Conservation (phyloP, 2,329 filamentous ascomycete species). For the Cercospora citrullina region DNA sequence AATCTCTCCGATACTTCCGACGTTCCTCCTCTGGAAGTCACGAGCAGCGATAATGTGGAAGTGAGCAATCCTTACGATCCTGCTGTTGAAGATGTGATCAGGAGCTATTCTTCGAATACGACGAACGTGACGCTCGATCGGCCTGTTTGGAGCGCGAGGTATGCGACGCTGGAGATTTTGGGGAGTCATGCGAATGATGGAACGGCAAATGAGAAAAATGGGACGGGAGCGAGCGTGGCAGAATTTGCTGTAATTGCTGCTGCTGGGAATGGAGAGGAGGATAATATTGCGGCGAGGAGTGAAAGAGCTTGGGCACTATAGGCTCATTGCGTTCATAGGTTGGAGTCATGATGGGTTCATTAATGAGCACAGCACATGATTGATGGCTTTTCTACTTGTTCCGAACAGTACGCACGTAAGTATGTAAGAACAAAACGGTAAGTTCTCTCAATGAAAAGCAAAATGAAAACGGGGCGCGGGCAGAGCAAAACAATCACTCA, state of each 20-base stretch:
- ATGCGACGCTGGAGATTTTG: slow-evolving; percentile 49
- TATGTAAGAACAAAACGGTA: no score
- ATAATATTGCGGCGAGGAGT: slow-evolving; percentile 13
- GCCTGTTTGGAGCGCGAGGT: slow-evolving; percentile 47
- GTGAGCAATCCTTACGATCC: slow-evolving; percentile 48
- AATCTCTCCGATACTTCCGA: slow-evolving; percentile 46
- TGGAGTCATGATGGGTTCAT: neutral
- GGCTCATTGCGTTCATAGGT: neutral
- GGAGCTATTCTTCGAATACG: slow-evolving; percentile 47
- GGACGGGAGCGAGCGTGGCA: slow-evolving; percentile 53
- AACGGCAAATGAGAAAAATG: slow-evolving; percentile 34
- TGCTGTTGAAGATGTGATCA: slow-evolving; percentile 39
- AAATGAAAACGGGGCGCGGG: no score
- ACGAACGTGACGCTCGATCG: slow-evolving; percentile 46
- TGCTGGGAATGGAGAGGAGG: slow-evolving; percentile 25
- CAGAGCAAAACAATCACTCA: no score
- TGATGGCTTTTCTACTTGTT: no score
- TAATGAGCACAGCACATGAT: no score
- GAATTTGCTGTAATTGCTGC: slow-evolving; percentile 45
- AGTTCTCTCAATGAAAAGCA: no score
- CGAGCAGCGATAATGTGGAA: slow-evolving; percentile 34
- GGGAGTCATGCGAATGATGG: slow-evolving; percentile 47
- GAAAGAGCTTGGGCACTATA: neutral
- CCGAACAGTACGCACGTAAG: no score
- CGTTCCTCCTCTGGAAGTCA: slow-evolving; percentile 31